Percentiles rank a stretch among this genome's conserved stretches.
Evolutionary conservation across 2,329 filamentous ascomycete species (phyloP).

Genomic region (Ascochyta fabae): DNA sequence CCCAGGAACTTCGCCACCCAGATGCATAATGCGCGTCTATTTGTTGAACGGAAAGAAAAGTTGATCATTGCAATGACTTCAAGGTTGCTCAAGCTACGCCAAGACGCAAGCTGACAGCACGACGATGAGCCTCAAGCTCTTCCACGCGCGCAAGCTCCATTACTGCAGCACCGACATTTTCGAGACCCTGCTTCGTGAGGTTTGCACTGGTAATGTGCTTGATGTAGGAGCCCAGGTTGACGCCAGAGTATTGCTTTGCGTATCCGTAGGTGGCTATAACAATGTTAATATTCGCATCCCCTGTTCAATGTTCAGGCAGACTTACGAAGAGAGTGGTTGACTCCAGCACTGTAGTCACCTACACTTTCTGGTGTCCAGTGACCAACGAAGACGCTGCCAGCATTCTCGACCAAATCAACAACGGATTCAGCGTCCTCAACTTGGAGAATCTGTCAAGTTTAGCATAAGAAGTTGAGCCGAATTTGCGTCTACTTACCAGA

Average conservation of each 20-base stretch:
- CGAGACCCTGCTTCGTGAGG: constrained; percentile 82
- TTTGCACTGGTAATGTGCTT: constrained; percentile 98
- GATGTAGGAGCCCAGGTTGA: constrained; percentile 93
- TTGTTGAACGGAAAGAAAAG: not conserved
- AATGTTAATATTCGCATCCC: constrained; percentile 13
- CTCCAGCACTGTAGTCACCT: constrained; percentile 95
- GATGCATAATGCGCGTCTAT: constrained; percentile 8
- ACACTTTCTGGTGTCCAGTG: constrained; percentile 98
- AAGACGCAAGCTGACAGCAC: constrained; percentile 71
- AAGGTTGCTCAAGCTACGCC: constrained; percentile 40
- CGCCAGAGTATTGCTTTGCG: constrained; percentile 97
- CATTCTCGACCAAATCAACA: constrained; percentile 84
- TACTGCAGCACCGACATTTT: constrained; percentile 84
- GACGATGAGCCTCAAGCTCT: constrained; percentile 89
- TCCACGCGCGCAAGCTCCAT: constrained; percentile 96
- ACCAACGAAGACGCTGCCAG: constrained; percentile 94
- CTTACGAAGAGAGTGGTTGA: constrained; percentile 93
- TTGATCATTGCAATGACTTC: not conserved
- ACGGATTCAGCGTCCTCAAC: constrained; percentile 75
- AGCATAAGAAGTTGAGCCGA: not conserved
- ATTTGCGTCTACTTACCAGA: constrained; percentile 51
- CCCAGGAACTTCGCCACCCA: constrained; percentile 5
- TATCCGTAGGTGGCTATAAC: constrained; percentile 91
- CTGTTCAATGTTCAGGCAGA: not conserved
- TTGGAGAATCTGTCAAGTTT: constrained; percentile 71